These are phyloP conservation scores for Russula sp. DNA, from an alignment of 768 basidiomycete species.

Conservation along the genomic window DNA sequence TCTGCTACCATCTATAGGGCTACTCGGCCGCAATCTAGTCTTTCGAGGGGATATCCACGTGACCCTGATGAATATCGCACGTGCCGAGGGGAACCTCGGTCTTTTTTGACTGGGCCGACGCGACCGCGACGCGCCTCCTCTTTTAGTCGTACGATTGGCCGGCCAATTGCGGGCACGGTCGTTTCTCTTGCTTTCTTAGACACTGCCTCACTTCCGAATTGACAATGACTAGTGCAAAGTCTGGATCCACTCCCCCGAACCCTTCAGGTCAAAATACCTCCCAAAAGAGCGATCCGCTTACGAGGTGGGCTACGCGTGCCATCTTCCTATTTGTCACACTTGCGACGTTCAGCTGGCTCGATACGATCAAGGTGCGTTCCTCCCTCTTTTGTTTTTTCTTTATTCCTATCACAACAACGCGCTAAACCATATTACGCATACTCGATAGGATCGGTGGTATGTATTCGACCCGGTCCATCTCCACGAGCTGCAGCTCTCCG, in stretches of 20 bases:
- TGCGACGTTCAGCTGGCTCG: constrained; percentile 16
- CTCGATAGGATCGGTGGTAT: constrained; percentile 71
- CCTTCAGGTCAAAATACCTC: background rate
- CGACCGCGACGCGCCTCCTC: background rate
- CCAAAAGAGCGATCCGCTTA: constrained; percentile 6
- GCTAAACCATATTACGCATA: background rate
- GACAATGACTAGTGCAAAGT: constrained; percentile 3
- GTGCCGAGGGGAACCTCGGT: background rate
- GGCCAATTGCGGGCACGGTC: background rate
- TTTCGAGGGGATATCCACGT: background rate
- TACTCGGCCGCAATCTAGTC: too few relatives aligned
- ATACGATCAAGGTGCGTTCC: constrained; percentile 17
- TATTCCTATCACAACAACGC: background rate
- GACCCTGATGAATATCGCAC: background rate
- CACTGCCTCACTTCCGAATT: background rate
- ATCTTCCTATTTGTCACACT: constrained; percentile 3
- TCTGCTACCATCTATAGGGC: too few relatives aligned
- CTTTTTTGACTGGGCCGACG: background rate
- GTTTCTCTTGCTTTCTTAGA: too few relatives aligned
- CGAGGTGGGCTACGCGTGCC: constrained; percentile 10
- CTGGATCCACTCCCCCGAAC: background rate
- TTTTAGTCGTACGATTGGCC: background rate
- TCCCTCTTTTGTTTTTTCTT: too few relatives aligned
- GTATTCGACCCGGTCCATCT: constrained; percentile 68
- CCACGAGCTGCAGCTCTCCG: constrained; percentile 65